Conservation (phyloP, 2,329 filamentous ascomycete species). For the Stemphylium beticola region DNA sequence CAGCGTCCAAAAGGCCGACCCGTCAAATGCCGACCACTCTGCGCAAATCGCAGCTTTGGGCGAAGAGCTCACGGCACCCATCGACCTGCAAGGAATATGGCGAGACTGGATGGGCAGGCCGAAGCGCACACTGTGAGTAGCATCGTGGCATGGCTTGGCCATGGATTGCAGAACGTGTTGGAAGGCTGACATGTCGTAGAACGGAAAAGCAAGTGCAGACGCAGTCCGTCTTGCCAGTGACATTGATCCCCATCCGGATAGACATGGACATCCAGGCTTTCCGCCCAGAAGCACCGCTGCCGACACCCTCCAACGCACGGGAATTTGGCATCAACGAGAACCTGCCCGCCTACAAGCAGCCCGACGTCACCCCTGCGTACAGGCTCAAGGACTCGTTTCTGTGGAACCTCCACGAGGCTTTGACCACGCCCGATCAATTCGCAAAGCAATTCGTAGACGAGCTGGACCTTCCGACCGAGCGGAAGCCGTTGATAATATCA, state of each 20-base stretch:
- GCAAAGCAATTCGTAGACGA: conserved; percentile 90
- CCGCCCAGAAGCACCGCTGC: conserved; percentile 69
- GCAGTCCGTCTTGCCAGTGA: conserved; percentile 80
- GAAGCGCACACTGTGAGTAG: conserved; percentile 56
- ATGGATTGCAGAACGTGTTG: not conserved
- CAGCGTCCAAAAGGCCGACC: conserved; percentile 74
- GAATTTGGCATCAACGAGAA: conserved; percentile 70
- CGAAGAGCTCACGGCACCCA: conserved; percentile 79
- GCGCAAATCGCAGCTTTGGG: conserved; percentile 78
- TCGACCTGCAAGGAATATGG: conserved; percentile 89
- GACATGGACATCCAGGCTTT: conserved; percentile 89
- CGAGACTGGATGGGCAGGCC: conserved; percentile 92
- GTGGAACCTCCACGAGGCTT: conserved; percentile 95
- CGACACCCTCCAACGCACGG: conserved; percentile 64
- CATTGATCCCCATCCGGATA: conserved; percentile 93
- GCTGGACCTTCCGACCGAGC: conserved; percentile 81
- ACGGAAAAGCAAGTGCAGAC: conserved; percentile 67
- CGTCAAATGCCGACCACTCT: conserved; percentile 62
- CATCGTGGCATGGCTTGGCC: not conserved
- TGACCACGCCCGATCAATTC: conserved; percentile 95
- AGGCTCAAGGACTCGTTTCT: conserved; percentile 93
- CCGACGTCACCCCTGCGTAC: conserved; percentile 82
- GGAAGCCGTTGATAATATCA: conserved; percentile 66
- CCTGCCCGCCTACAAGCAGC: conserved; percentile 77
- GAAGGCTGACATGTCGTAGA: conserved; percentile 37